A percentile compares a stretch with the other conserved stretches of the same genome.
These are phyloP conservation scores for Colletotrichum zoysiae DNA, from an alignment of 2,329 filamentous ascomycete genomes.

Conservation along the genomic window DNA sequence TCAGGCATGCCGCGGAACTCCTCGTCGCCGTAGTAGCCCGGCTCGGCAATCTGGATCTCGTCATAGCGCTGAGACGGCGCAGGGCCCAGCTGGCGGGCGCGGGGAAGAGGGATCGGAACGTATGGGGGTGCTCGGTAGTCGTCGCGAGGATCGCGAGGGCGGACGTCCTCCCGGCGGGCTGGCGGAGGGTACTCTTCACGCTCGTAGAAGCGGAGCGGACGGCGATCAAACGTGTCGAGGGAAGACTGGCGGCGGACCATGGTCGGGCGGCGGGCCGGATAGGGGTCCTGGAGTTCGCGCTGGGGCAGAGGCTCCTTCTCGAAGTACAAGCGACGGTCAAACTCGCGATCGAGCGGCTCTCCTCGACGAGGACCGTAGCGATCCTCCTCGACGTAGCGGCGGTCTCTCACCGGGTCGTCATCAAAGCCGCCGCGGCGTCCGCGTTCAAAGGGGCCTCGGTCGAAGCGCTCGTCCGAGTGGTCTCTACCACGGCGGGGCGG, in stretches of 20 bases:
- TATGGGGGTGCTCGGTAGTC: slow-evolving; percentile 66
- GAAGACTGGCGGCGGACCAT: slow-evolving; percentile 87
- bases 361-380: slow-evolving; percentile 53
- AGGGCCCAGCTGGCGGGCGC: slow-evolving; percentile 70
- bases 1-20: slow-evolving; percentile 75
- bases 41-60: slow-evolving; percentile 76
- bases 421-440: slow-evolving; percentile 57
- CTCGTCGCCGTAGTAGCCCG: slow-evolving; percentile 77
- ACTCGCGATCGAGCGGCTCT: slow-evolving; percentile 52
- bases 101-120: slow-evolving; percentile 77
- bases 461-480: slow-evolving; percentile 63
- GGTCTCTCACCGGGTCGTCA: slow-evolving; percentile 61
- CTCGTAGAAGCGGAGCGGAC: slow-evolving; percentile 68
- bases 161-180: slow-evolving; percentile 60
- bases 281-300: slow-evolving; percentile 63
- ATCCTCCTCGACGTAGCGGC: slow-evolving; percentile 68
- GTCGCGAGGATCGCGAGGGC: slow-evolving; percentile 53
- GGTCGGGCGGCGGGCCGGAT: slow-evolving; percentile 71
- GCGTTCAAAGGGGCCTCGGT: slow-evolving; percentile 54
- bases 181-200: slow-evolving; percentile 75
- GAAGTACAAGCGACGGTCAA: slow-evolving; percentile 68
- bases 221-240: slow-evolving; percentile 89
- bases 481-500: slow-evolving; percentile 57
- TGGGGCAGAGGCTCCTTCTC: slow-evolving; percentile 58
- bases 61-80: slow-evolving; percentile 68